Evolutionary conservation across 2,329 filamentous ascomycete genomes (phyloP).

Genomic region (Teratosphaeria epicoccoides): DNA sequence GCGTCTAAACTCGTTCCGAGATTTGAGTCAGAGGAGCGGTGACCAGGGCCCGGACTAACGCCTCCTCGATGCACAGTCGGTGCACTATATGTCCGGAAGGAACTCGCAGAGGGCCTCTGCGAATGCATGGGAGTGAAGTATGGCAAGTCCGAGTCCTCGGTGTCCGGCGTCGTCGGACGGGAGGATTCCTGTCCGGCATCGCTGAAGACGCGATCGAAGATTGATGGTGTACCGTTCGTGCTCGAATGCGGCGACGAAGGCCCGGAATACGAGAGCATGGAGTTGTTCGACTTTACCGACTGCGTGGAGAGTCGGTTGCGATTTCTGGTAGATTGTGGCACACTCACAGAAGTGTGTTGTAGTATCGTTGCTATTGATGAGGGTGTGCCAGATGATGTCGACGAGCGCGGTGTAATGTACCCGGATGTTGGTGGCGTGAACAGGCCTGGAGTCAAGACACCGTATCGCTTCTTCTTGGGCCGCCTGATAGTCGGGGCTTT

Average conservation of each 20-base stretch:
- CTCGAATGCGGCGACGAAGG: slow-evolving; percentile 73
- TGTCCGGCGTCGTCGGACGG: slow-evolving; percentile 71
- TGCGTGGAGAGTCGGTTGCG: slow-evolving; percentile 55
- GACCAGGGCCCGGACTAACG: slow-evolving; percentile 9
- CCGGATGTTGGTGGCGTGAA: slow-evolving; percentile 32
- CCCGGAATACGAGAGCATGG: slow-evolving; percentile 56
- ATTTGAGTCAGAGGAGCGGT: slow-evolving; percentile 20
- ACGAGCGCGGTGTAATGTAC: slow-evolving; percentile 27
- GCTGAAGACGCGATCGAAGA: slow-evolving; percentile 65
- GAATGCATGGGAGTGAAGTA: slow-evolving; percentile 51
- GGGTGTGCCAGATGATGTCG: slow-evolving; percentile 33
- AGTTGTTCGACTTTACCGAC: slow-evolving; percentile 51
- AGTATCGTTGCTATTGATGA: slow-evolving; percentile 49
- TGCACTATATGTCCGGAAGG: slow-evolving; percentile 17
- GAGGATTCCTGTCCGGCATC: slow-evolving; percentile 53
- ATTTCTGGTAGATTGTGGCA: slow-evolving; percentile 36
- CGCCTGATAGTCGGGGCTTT: slow-evolving; percentile 30
- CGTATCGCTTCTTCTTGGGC: slow-evolving; percentile 60
- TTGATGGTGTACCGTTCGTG: slow-evolving; percentile 53
- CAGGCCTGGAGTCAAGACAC: slow-evolving; percentile 46
- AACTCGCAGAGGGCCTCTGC: slow-evolving; percentile 45
- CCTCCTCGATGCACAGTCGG: slow-evolving; percentile 8
- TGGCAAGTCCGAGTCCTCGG: slow-evolving; percentile 48
- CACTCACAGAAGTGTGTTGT: slow-evolving; percentile 51
- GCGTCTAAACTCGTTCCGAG: slow-evolving; percentile 23